Percentiles rank a stretch among this genome's conserved stretches.
Evolutionary conservation across 2,329 filamentous ascomycete genomes (phyloP).

Genomic region (Monilinia vaccinii-corymbosi): DNA sequence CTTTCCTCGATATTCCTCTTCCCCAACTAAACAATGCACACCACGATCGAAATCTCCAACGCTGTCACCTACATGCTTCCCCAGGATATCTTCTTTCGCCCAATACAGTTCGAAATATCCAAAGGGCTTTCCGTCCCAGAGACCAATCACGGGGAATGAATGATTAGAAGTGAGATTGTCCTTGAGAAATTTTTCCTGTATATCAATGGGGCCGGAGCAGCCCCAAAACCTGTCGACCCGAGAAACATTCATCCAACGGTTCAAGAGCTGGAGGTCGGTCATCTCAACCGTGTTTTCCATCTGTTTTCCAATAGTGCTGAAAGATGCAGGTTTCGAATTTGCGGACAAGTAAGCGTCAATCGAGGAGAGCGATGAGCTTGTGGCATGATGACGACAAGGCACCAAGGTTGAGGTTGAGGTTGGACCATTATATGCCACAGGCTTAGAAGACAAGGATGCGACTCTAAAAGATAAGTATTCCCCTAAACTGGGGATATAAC

Average conservation of each 20-base stretch:
- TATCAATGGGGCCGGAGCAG: slow-evolving; percentile 43
- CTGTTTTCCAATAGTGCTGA: slow-evolving; percentile 30
- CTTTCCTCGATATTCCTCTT: slow-evolving; percentile 81
- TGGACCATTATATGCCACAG: slow-evolving; percentile 57
- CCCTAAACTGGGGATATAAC: slow-evolving; percentile 71
- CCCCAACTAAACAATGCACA: slow-evolving; percentile 80
- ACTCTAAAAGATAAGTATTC: slow-evolving; percentile 87
- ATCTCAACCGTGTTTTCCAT: slow-evolving; percentile 23
- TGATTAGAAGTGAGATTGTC: slow-evolving; percentile 57
- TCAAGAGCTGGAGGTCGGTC: slow-evolving; percentile 59
- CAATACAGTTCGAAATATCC: slow-evolving; percentile 98
- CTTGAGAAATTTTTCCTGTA: slow-evolving; percentile 60
- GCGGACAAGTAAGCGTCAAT: slow-evolving; percentile 29
- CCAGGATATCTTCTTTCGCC: slow-evolving; percentile 85
- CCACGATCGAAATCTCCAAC: slow-evolving; percentile 79
- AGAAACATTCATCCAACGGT: slow-evolving; percentile 81
- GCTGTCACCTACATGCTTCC: slow-evolving; percentile 56
- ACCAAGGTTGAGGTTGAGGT: slow-evolving; percentile 21
- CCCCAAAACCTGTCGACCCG: slow-evolving; percentile 86
- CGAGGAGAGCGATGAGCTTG: slow-evolving; percentile 23
- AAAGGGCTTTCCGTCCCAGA: slow-evolving; percentile 92
- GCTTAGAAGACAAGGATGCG: slow-evolving; percentile 57
- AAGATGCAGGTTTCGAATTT: slow-evolving; percentile 34
- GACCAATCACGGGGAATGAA: slow-evolving; percentile 82
- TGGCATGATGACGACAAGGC: slow-evolving; percentile 24